Percentiles rank a stretch among this genome's conserved stretches.
phyloP scores from a whole-genome alignment of 768 basidiomycete species.

The Agaricus bisporus region DNA sequence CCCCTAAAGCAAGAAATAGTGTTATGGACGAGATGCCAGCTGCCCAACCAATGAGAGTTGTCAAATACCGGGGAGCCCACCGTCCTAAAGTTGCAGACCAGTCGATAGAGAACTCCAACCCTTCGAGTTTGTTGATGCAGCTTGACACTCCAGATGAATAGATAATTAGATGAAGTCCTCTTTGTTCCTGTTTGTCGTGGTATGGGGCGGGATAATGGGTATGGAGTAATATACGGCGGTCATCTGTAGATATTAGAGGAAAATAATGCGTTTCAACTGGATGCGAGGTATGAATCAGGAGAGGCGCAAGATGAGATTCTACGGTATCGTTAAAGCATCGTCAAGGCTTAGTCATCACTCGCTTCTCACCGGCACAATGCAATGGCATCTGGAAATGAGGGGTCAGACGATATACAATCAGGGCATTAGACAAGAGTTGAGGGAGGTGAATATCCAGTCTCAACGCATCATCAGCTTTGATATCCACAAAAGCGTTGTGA shows the following conservation, averaged over 20 bases:
- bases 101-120: slow-evolving; percentile 56
- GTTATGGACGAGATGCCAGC: slow-evolving; percentile 61
- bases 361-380: slow-evolving; percentile 26
- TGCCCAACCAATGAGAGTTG: slow-evolving; percentile 66
- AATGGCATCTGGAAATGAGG: slow-evolving; percentile 20
- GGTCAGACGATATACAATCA: slow-evolving; percentile 58
- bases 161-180: slow-evolving; percentile 49
- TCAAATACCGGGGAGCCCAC: slow-evolving; percentile 68
- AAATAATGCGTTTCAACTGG: slow-evolving; percentile 64
- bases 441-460: slow-evolving; percentile 46
- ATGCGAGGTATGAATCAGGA: slow-evolving; percentile 60
- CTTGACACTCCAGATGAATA: slow-evolving; percentile 45
- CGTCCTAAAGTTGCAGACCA: slow-evolving; percentile 67
- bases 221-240: slow-evolving; percentile 50
- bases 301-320: slow-evolving; percentile 55
- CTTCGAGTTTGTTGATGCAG: slow-evolving; percentile 36
- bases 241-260: slow-evolving; percentile 33
- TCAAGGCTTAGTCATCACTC: neutral
- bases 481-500: slow-evolving; percentile 24
- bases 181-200: slow-evolving; percentile 29
- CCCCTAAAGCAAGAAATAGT: slow-evolving; percentile 36
- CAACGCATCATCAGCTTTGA: slow-evolving; percentile 28
- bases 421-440: slow-evolving; percentile 47
- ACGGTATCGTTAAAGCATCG: slow-evolving; percentile 7
- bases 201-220: slow-evolving; percentile 68